These are phyloP conservation scores for Termitomyces sp. DNA, from an alignment of 768 basidiomycete species.

Conservation along the genomic window DNA sequence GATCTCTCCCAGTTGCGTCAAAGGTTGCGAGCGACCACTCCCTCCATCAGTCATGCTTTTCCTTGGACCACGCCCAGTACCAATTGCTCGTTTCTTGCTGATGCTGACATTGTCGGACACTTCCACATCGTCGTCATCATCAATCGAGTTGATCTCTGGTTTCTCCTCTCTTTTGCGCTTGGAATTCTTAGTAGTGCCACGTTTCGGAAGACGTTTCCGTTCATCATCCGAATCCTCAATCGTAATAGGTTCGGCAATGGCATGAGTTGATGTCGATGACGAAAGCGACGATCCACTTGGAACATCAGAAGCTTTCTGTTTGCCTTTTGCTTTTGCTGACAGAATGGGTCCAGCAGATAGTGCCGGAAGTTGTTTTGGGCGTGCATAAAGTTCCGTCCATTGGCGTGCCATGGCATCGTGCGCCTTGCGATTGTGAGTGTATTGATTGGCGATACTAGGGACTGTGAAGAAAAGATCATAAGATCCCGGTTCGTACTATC, in stretches of 20 bases:
- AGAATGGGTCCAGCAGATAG: conserved; percentile 5
- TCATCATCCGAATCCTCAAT: conserved; percentile 26
- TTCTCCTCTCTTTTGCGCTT: conserved; percentile 29
- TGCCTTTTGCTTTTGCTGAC: conserved; percentile 28
- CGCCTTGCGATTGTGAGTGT: conserved; percentile 52
- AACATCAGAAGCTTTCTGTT: conserved; percentile 20
- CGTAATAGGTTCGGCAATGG: conserved; percentile 18
- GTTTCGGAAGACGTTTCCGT: neutral
- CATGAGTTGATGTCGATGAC: conserved; percentile 1
- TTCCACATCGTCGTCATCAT: conserved; percentile 17
- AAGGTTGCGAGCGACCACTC: conserved; percentile 11
- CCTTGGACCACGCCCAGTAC: conserved; percentile 11
- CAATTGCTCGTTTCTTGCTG: conserved; percentile 16
- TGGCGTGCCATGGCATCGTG: conserved; percentile 76
- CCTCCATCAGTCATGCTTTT: conserved; percentile 11
- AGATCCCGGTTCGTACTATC: neutral
- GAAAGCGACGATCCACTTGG: conserved; percentile 11
- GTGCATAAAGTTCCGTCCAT: conserved; percentile 72
- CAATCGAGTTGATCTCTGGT: conserved; percentile 24
- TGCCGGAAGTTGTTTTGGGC: conserved; percentile 17
- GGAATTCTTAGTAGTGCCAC: conserved; percentile 18
- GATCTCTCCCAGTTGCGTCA: conserved; percentile 28
- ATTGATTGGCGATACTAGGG: conserved; percentile 68
- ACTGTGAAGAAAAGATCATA: conserved; percentile 30
- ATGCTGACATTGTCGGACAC: conserved; percentile 11